phyloP scores from a whole-genome alignment of 106 monocot species.

The Hemerocallis citrina region DNA sequence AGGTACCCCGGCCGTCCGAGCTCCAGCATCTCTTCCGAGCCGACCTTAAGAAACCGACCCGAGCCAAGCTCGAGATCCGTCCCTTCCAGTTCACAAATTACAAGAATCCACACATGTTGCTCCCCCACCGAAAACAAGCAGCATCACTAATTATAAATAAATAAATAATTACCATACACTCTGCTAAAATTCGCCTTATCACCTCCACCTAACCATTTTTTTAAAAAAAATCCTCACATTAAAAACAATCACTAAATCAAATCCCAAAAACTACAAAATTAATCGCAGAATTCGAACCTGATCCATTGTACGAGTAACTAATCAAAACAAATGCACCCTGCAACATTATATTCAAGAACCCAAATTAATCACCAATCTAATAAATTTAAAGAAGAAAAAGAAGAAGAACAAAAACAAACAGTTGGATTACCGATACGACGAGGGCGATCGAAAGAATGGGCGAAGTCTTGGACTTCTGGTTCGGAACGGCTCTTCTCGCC shows the following conservation, averaged over 20 bases:
- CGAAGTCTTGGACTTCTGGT: constrained; percentile 2
- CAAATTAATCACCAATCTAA: neutral
- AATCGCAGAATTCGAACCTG: neutral
- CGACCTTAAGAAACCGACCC: too few species aligned
- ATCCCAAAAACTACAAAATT: neutral
- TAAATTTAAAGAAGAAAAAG: neutral
- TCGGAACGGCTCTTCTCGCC: constrained; percentile 10
- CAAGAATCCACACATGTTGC: too few species aligned
- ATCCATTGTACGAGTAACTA: constrained; percentile 4
- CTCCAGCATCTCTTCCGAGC: too few species aligned
- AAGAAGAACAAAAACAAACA: neutral
- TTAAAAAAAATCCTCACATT: neutral
- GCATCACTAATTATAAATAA: too few species aligned
- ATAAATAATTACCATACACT: neutral
- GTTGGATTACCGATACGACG: constrained; percentile 1
- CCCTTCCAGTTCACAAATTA: too few species aligned
- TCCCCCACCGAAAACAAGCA: too few species aligned
- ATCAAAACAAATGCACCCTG: constrained; percentile 8
- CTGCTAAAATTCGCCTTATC: constrained; percentile 4
- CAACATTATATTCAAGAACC: neutral
- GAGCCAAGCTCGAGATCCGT: too few species aligned
- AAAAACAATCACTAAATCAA: neutral
- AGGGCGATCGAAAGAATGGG: constrained; percentile 5
- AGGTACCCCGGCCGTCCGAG: too few species aligned
- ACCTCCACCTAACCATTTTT: neutral